Base-by-base conservation (phyloP, 805 yeast species). In the Wickerhamomyces canadensis region DNA sequence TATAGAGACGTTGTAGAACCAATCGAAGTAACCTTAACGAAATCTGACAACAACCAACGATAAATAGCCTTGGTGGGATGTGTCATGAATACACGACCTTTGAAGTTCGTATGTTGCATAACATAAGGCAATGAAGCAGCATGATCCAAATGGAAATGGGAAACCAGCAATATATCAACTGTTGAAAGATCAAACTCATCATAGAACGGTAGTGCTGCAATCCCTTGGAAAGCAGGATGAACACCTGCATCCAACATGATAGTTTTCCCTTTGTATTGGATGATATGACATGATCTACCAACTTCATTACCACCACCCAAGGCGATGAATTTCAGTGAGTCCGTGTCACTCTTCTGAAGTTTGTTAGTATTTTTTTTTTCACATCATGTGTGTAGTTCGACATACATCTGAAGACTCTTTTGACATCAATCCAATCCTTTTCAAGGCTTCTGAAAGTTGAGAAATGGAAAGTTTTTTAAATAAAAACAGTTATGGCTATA, bases 231-330 rank as follows among this genome's bases (percentile, higher is more conserved):
- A 0, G 96, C 98, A 2, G 99, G 99, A 62, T 93, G 99, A 22
- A 93, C 87, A 36, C 99, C 99, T 1, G 98, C 96, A 62, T 93
- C 99, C 35, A 93, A 43, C 98, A 93, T 93, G 34, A 93, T 81
- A 5, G 91, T 89, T 55, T 93, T 91, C 40, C 95, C 96, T 57
- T 87, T 88, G 62, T 83, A 93, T 48, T 84, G 89, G 23, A 93
- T 68, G 31, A 93, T 80, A 55, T 93, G 98, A 55, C 98, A 91
- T 24, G 96, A 86, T 42, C 99, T 66, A 4, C 99, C 99, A 6
- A 93, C 99, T 58, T 93, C 99, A 49, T 84, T 86, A 45, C 98
- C 95, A n/a, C 98, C 99, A 7, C 99, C 99, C 6, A 93, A 72
- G 18, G 95, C 89, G 43, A 84, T 76, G 65, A 93, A 93, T 56